Evolutionary conservation across 2,329 filamentous ascomycete genomes (phyloP).

Genomic region (Colletotrichum endophyticum): DNA sequence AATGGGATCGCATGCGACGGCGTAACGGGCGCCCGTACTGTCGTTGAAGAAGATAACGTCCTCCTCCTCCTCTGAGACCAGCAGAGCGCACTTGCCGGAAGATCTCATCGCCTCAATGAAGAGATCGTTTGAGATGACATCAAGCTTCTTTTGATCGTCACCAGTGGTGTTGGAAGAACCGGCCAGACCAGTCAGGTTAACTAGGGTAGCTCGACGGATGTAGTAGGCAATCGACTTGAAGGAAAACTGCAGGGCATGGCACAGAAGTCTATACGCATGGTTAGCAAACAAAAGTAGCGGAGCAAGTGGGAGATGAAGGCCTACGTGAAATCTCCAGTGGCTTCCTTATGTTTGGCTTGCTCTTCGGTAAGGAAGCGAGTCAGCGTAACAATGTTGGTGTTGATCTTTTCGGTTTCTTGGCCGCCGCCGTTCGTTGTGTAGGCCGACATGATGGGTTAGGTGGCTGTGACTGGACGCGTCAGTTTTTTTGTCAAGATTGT

Average conservation of each 20-base stretch:
- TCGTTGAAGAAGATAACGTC: slow-evolving; percentile 86
- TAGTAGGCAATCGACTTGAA: slow-evolving; percentile 99
- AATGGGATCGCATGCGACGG: slow-evolving; percentile 96
- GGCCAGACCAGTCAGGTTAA: slow-evolving; percentile 94
- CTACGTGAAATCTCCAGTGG: slow-evolving; percentile 98
- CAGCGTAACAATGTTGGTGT: slow-evolving; percentile 94
- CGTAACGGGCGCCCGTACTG: slow-evolving; percentile 80
- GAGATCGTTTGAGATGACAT: slow-evolving; percentile 97
- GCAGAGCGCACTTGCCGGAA: slow-evolving; percentile 85
- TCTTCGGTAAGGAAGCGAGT: slow-evolving; percentile 96
- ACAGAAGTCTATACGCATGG: slow-evolving; percentile 71
- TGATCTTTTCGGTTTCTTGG: slow-evolving; percentile 77
- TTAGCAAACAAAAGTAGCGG: background rate
- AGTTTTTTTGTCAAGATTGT: background rate
- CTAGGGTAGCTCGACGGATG: slow-evolving; percentile 92
- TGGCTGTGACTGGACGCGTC: background rate
- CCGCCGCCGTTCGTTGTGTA: slow-evolving; percentile 41
- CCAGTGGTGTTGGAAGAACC: slow-evolving; percentile 95
- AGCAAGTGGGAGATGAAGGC: slow-evolving; percentile 33
- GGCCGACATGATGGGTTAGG: slow-evolving; percentile 18
- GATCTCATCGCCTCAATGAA: slow-evolving; percentile 96
- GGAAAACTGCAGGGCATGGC: slow-evolving; percentile 97
- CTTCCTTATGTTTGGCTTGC: slow-evolving; percentile 90
- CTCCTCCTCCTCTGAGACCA: slow-evolving; percentile 99
- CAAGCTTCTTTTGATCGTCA: slow-evolving; percentile 99